These are phyloP conservation scores for Rubus idaeus DNA, from an alignment of 306 rosid genomes.

Conservation along the genomic window DNA sequence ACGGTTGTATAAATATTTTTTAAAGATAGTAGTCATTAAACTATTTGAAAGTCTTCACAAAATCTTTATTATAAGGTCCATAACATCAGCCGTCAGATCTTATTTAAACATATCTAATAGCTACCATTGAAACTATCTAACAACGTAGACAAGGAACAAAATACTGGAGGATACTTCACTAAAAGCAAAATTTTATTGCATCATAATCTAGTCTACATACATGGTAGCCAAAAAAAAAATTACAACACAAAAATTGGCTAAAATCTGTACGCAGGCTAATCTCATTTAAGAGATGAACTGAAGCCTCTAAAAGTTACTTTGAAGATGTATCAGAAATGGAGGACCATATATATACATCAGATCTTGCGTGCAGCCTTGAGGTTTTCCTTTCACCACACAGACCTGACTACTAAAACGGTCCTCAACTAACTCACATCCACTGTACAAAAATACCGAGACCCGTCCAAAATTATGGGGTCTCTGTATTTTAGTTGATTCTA, in stretches of 20 bases:
- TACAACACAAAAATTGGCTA: background rate
- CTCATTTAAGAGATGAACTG: slow-evolving; percentile 38
- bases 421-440: slow-evolving; percentile 36
- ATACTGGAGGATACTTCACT: background rate
- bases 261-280: slow-evolving; percentile 33
- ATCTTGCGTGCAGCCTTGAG: background rate
- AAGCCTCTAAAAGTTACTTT: slow-evolving; percentile 12
- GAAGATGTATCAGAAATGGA: slow-evolving; percentile 23
- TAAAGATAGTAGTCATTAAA: too few relatives aligned
- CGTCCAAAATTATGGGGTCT: slow-evolving; percentile 34
- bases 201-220: background rate
- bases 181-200: background rate
- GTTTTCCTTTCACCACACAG: slow-evolving; percentile 8
- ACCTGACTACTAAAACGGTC: slow-evolving; percentile 24
- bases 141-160: background rate
- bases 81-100: too few relatives aligned
- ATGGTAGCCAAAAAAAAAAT: background rate
- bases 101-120: too few relatives aligned
- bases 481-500: slow-evolving; percentile 19
- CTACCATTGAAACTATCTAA: too few relatives aligned
- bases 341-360: slow-evolving; percentile 26
- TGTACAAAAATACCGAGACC: slow-evolving; percentile 58
- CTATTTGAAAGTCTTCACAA: too few relatives aligned
- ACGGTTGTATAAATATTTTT: too few relatives aligned
- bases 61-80: too few relatives aligned